Evolutionary conservation across 2,329 filamentous ascomycete species (phyloP).

Genomic region (Amauroascus verrucosus): DNA sequence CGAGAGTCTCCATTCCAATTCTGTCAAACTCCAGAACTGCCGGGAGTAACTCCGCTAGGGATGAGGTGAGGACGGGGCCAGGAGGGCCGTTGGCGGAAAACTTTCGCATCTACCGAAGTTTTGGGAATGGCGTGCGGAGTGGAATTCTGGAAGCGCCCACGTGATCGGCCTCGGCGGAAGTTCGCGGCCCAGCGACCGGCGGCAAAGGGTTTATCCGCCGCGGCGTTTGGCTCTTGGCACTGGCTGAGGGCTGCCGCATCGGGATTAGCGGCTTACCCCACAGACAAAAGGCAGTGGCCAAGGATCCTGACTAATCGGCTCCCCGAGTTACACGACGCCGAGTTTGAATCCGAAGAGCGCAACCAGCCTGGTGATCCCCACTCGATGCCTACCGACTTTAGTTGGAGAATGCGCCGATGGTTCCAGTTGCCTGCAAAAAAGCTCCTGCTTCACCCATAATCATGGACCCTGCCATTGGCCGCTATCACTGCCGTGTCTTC

Average conservation of each 20-base stretch:
- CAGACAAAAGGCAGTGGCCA: not conserved
- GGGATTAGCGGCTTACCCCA: not conserved
- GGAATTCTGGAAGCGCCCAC: not conserved
- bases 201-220: conserved; percentile 1
- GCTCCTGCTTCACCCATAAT: not conserved
- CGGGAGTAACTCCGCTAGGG: not conserved
- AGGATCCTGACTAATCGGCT: not conserved
- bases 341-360: not conserved
- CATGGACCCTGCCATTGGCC: not conserved
- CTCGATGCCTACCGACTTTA: conserved; percentile 1
- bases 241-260: not conserved
- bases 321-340: not conserved
- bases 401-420: conserved; percentile 1
- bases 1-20: too few relatives aligned
- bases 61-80: not conserved
- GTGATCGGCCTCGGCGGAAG: not conserved
- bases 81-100: not conserved
- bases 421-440: not conserved
- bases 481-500: conserved; percentile 1
- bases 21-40: not conserved
- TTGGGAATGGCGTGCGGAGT: not conserved
- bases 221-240: not conserved
- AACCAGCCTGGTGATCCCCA: not conserved
- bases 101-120: not conserved
- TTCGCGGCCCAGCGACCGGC: not conserved